These are phyloP conservation scores for Neofusicoccum parvum DNA, from an alignment of 2,329 filamentous ascomycete species.

Conservation along the genomic window DNA sequence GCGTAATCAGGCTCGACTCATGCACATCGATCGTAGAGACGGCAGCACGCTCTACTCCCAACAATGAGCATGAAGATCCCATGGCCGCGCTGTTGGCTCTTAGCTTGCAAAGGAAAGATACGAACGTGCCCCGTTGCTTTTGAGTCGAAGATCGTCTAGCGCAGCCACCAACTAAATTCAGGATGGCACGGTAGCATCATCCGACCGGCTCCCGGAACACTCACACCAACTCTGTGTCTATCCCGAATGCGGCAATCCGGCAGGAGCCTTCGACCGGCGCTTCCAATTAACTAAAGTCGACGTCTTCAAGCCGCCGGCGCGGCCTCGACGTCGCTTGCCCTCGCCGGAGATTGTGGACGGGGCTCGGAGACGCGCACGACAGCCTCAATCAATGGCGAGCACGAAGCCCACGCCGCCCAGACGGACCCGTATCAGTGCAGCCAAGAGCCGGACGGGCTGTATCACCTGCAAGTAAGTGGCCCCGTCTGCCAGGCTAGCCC, in stretches of 20 bases:
- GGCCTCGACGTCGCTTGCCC: background rate
- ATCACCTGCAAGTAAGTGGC: conserved; percentile 19
- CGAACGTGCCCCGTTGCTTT: background rate
- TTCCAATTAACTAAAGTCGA: background rate
- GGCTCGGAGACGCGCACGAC: background rate
- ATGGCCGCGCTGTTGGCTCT: background rate
- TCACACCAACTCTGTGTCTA: background rate
- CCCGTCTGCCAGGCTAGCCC: background rate
- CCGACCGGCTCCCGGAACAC: background rate
- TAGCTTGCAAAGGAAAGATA: conserved; percentile 2
- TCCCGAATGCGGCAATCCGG: background rate
- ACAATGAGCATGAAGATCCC: conserved; percentile 11
- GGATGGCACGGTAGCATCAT: conserved; percentile 8
- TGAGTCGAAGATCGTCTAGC: background rate
- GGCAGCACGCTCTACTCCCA: conserved; percentile 4
- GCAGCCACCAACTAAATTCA: background rate
- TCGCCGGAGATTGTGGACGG: background rate
- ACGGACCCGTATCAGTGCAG: background rate
- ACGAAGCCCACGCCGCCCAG: background rate
- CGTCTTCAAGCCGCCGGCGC: background rate
- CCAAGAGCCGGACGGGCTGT: conserved; percentile 11
- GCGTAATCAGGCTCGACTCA: background rate
- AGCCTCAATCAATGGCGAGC: background rate
- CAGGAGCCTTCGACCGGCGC: background rate
- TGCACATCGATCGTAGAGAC: background rate